Base-by-base conservation (phyloP, 2,329 filamentous ascomycete genomes). In the Pseudogymnoascus sp. region DNA sequence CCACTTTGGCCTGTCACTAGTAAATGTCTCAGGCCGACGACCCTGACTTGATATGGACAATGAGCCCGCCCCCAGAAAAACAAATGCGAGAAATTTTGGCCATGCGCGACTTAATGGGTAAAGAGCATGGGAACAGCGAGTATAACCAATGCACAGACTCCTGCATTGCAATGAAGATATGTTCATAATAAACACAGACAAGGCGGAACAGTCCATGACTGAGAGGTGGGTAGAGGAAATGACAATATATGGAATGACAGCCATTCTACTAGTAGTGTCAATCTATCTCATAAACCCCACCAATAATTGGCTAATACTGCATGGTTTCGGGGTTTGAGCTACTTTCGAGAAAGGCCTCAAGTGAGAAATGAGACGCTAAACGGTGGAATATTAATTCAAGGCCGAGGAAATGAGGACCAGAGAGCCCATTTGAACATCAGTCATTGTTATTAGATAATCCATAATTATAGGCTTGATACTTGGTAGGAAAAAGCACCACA, bases 1-100 rank as follows among this genome's bases (percentile, higher is more conserved):
- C 45, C 45, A 30, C 45, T 30, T 52, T 52, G 45, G 45, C 8
- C 25, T 52, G 45, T 52, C 45, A 52, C 45, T 52, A 52, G 45
- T 52, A 8, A 52, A 52, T 52, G 45, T 52, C 45, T 52, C 45
- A 52, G 45, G 4, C 25, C n/a, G 14, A 30, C 2, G 45, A 52
- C 45, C 45, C 45, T 52, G 45, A 30, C 45, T 52, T 30, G 45
- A 52, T 52, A 52, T 30, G 25, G 45, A 30, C 25, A 52, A 11
- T 14, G 30, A 16, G 45, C 5, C 45, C 45, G 45, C 5, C 45
- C 45, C 9, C 45, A 30, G 25, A 52, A 52, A 52, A 52, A 52
- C 3, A 52, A 52, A 52, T 9, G 23, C 6, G 5, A 30, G 23
- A 16, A 30, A 52, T 52, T 52, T 28, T 52, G 14, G n/a, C 8